Percentiles rank a stretch among this genome's conserved stretches.
Evolutionary conservation across 192 early-diverging fungal species (phyloP).

Genomic region (Rhizophagus prolifer): DNA sequence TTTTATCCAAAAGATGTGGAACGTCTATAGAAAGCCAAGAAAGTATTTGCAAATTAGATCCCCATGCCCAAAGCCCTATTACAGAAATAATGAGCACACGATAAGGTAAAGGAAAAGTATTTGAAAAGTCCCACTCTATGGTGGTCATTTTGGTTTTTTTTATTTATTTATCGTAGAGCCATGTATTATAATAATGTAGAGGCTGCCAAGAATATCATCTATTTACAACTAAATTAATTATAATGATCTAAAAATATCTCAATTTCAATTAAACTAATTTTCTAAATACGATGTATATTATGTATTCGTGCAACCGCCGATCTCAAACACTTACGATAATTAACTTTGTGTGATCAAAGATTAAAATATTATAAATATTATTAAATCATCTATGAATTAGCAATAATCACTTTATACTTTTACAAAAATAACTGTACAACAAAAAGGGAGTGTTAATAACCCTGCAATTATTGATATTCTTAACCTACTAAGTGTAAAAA

Average conservation of each 20-base stretch:
- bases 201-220: too few relatives aligned
- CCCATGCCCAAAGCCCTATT: slow-evolving; percentile 63
- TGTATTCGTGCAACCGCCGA: too few relatives aligned
- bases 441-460: too few relatives aligned
- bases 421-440: neutral
- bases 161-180: neutral
- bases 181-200: too few relatives aligned
- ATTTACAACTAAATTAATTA: too few relatives aligned
- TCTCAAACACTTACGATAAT: too few relatives aligned
- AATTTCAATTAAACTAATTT: neutral
- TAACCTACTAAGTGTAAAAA: neutral
- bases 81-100: slow-evolving; percentile 49
- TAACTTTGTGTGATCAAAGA: too few relatives aligned
- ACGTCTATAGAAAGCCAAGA: slow-evolving; percentile 46
- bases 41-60: slow-evolving; percentile 52
- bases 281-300: neutral
- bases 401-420: neutral
- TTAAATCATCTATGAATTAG: too few relatives aligned
- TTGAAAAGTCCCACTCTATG: slow-evolving; percentile 41
- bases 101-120: slow-evolving; percentile 47
- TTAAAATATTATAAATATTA: too few relatives aligned
- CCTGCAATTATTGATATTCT: neutral
- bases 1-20: slow-evolving; percentile 35
- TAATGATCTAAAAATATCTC: neutral
- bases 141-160: neutral